Percentiles rank a stretch among this genome's conserved stretches.
These are phyloP conservation scores for Plasmodium cynomolgi DNA, from an alignment of 169 alveolate species.

Conservation along the genomic window DNA sequence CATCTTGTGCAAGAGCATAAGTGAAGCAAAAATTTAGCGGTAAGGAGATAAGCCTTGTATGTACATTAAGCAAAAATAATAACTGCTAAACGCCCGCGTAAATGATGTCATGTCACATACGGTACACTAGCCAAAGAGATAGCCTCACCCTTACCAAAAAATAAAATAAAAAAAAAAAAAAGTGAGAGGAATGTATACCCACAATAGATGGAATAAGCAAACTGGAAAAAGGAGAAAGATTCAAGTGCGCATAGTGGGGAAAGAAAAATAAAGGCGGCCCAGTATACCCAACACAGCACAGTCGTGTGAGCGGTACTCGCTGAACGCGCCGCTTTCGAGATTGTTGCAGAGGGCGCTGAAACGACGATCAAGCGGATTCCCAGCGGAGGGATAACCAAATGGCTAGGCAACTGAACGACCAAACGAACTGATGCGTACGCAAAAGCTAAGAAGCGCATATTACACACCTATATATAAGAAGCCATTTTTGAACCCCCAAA, in stretches of 20 bases:
- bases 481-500: neutral
- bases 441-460: neutral
- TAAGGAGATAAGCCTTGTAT: neutral
- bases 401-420: neutral
- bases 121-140: neutral
- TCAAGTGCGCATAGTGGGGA: neutral
- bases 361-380: neutral
- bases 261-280: neutral
- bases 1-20: neutral
- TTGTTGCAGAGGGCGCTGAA: neutral
- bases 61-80: neutral
- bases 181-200: neutral
- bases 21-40: neutral
- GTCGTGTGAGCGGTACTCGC: neutral
- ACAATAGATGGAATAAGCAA: neutral
- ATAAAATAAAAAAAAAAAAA: neutral
- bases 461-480: neutral
- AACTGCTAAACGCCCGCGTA: neutral
- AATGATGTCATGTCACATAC: neutral
- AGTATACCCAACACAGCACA: neutral
- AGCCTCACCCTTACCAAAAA: neutral
- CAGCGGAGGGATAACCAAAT: neutral
- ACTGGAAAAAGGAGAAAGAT: neutral
- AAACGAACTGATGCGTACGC: neutral
- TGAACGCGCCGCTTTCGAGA: neutral